Evolutionary conservation across 495 filamentous ascomycete genomes (phyloP).

Genomic region (Pyrenula aspistea): DNA sequence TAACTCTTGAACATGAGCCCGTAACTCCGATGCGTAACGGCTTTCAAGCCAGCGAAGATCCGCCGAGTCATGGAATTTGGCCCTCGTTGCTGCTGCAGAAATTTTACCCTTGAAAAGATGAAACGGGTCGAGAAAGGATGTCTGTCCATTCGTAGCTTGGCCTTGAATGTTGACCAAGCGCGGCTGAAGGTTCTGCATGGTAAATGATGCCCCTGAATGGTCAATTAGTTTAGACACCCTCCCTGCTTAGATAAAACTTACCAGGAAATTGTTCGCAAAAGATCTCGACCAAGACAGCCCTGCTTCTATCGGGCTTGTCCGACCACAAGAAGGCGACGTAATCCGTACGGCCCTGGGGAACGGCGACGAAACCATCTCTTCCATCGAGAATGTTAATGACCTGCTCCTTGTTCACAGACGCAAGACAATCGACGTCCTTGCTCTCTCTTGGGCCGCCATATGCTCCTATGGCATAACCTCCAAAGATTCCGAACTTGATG

Average conservation of each 20-base stretch:
- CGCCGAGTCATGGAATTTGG: conserved; percentile 11
- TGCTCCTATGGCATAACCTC: conserved; percentile 6
- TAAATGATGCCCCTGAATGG: conserved; percentile 7
- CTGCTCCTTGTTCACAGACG: conserved; percentile 4
- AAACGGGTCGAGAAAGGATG: conserved; percentile 12
- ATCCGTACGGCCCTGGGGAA: conserved; percentile 2
- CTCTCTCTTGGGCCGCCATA: conserved; percentile 5
- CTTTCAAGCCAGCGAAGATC: conserved; percentile 11
- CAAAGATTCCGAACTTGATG: conserved; percentile 10
- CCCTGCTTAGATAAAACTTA: not conserved
- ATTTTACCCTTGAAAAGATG: conserved; percentile 17
- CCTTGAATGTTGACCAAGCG: conserved; percentile 6
- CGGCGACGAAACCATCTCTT: conserved; percentile 1
- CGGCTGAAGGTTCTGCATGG: conserved; percentile 5
- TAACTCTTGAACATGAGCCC: conserved; percentile 2
- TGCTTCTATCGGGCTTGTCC: conserved; percentile 3
- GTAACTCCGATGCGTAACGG: conserved; percentile 2
- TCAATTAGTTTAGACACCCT: conserved; percentile 1
- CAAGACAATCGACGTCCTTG: conserved; percentile 11
- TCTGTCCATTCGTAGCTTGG: conserved; percentile 4
- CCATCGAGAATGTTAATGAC: conserved; percentile 2
- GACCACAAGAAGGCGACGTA: conserved; percentile 5
- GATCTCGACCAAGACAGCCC: conserved; percentile 4
- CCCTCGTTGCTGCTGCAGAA: conserved; percentile 12
- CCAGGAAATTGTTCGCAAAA: conserved; percentile 3